Evolutionary conservation across 495 filamentous ascomycete species (phyloP).

Genomic region (Pseudomonodictys pantanalensis): DNA sequence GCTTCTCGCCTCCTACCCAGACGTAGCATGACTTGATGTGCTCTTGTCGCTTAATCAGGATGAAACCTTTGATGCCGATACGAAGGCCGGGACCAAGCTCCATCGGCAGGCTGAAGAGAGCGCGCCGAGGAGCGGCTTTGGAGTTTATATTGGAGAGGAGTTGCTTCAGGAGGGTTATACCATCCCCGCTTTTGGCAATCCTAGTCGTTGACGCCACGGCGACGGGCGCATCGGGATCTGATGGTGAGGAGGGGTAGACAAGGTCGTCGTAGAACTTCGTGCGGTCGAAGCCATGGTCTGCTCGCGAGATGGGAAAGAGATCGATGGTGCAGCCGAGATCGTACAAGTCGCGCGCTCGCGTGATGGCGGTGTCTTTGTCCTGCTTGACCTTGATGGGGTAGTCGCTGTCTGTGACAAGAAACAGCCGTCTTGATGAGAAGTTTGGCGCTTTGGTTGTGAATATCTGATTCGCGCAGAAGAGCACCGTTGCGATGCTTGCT

Average conservation of each 20-base stretch:
- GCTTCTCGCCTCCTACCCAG: conserved; percentile 76
- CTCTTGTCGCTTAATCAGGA: conserved; percentile 77
- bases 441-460: conserved; percentile 95
- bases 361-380: conserved; percentile 69
- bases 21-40: conserved; percentile 79
- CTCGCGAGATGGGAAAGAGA: conserved; percentile 82
- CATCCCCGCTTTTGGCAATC: conserved; percentile 58
- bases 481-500: conserved; percentile 80
- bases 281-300: conserved; percentile 73
- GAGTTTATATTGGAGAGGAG: conserved; percentile 89
- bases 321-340: conserved; percentile 92
- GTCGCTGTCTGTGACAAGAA: conserved; percentile 95
- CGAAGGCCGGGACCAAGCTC: conserved; percentile 81
- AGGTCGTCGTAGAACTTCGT: conserved; percentile 81
- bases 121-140: conserved; percentile 79
- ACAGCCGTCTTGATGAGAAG: conserved; percentile 85
- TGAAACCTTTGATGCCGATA: conserved; percentile 91
- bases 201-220: conserved; percentile 44
- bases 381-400: conserved; percentile 72
- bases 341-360: conserved; percentile 90
- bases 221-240: conserved; percentile 65
- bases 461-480: conserved; percentile 94
- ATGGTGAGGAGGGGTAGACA: conserved; percentile 47
- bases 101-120: conserved; percentile 79
- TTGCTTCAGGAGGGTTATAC: conserved; percentile 75